Conservation (phyloP, 176 grass and related monocot genomes). For the Juncus inflexus region DNA sequence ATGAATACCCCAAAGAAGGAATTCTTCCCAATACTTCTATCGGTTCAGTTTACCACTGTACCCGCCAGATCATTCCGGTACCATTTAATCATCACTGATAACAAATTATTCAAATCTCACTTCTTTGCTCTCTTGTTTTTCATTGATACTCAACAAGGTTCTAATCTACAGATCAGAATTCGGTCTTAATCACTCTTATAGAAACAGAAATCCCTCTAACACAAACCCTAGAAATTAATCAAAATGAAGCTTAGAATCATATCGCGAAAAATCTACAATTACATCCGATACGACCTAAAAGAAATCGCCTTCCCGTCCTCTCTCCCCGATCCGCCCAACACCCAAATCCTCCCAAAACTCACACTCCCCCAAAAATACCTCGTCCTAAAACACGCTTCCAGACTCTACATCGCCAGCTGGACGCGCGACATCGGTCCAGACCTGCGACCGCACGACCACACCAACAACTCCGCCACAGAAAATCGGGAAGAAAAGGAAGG, state of each 20-base stretch:
- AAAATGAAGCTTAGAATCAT: conserved; percentile 56
- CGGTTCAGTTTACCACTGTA: no score
- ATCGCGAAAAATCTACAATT: conserved; percentile 54
- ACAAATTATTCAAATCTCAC: no score
- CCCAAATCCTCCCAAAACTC: conserved; percentile 42
- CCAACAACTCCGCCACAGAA: conserved; percentile 3
- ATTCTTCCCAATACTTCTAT: no score
- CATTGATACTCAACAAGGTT: no score
- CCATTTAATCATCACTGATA: no score
- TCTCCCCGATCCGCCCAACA: conserved; percentile 47
- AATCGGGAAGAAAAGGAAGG: not conserved
- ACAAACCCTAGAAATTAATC: not conserved
- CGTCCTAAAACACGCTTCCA: conserved; percentile 58
- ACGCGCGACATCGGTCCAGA: conserved; percentile 35
- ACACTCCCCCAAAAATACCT: conserved; percentile 39
- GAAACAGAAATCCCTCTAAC: no score
- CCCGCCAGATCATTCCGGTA: no score
- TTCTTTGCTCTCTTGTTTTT: no score
- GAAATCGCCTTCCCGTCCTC: conserved; percentile 75
- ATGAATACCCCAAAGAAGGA: no score
- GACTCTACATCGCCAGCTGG: conserved; percentile 48
- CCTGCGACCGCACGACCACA: conserved; percentile 28
- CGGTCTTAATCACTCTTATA: no score
- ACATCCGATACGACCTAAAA: conserved; percentile 56
- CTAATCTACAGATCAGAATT: no score